Conservation (phyloP, 2,329 filamentous ascomycete genomes). For the Fusarium sp. region DNA sequence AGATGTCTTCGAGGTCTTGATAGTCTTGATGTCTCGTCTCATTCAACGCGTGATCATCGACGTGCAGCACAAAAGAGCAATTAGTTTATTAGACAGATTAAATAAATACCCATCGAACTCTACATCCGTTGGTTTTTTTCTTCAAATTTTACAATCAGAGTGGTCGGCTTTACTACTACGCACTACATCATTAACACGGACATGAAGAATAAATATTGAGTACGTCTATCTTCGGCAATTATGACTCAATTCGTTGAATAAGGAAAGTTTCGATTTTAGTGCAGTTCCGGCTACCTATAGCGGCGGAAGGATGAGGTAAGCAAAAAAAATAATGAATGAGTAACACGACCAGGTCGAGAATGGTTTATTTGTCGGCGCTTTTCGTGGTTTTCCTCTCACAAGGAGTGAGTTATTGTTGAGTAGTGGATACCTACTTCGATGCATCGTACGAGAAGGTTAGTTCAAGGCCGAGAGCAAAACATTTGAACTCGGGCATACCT, state of each 20-base stretch:
- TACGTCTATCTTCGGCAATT: conserved; percentile 1
- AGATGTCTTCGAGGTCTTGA: not conserved
- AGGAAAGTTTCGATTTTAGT: conserved; percentile 7
- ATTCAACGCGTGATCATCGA: not conserved
- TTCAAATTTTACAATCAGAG: not conserved
- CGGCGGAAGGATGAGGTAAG: not conserved
- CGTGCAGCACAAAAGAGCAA: not conserved
- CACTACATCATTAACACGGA: not conserved
- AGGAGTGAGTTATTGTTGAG: conserved; percentile 17
- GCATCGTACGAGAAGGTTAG: conserved; percentile 35
- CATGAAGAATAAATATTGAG: not conserved
- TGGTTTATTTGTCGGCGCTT: conserved; percentile 8
- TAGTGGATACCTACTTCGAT: conserved; percentile 29
- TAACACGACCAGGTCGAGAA: not conserved
- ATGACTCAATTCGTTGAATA: conserved; percentile 9
- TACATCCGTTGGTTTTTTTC: not conserved
- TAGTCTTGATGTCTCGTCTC: not conserved
- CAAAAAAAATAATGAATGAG: not conserved
- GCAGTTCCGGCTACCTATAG: not conserved
- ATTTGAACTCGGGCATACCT: conserved; percentile 12
- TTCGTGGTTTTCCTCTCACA: not conserved
- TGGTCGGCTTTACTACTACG: not conserved
- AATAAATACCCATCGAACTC: not conserved
- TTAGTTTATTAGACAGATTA: not conserved
- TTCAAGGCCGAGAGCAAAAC: conserved; percentile 17